Percentiles rank a stretch among this genome's conserved stretches.
These are phyloP conservation scores for Fraxinus dipetala DNA, from an alignment of 305 asterid genomes.

Conservation along the genomic window DNA sequence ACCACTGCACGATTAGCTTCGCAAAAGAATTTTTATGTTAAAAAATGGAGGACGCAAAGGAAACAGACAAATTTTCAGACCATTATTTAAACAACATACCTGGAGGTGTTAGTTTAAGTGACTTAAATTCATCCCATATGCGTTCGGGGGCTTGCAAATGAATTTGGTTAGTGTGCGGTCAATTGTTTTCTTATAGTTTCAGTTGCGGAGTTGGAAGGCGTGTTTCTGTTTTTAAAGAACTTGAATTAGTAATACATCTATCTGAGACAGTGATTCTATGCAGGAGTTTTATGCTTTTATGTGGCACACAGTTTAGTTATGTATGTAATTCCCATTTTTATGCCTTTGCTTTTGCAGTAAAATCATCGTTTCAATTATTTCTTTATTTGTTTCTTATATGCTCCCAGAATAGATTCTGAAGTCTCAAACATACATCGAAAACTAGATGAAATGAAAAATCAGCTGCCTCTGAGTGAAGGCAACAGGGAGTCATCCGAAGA, in stretches of 20 bases:
- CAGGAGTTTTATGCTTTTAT: not conserved
- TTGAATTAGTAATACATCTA: not conserved
- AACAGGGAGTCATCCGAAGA: slow-evolving; percentile 36
- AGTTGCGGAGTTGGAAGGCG: slow-evolving; percentile 11
- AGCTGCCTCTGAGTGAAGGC: slow-evolving; percentile 36
- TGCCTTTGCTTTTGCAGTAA: slow-evolving; percentile 17
- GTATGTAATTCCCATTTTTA: not conserved
- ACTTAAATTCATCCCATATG: not conserved
- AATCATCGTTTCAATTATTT: slow-evolving; percentile 43
- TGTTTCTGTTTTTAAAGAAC: slow-evolving; percentile 1
- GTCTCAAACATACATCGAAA: slow-evolving; percentile 62
- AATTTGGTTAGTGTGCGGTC: not conserved
- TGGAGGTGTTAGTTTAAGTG: not conserved
- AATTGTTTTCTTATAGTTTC: not conserved
- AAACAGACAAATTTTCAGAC: too few species aligned
- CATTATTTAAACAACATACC: not conserved
- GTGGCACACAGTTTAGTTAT: not conserved
- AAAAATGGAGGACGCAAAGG: too few species aligned
- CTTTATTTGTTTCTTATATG: slow-evolving; percentile 44
- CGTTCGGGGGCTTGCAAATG: not conserved
- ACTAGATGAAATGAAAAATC: slow-evolving; percentile 51
- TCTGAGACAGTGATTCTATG: not conserved
- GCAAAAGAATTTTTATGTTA: too few species aligned
- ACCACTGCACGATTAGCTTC: too few species aligned
- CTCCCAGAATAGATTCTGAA: slow-evolving; percentile 96